phyloP scores from a whole-genome alignment of 169 alveolate genomes.

The Toxoplasma gondii region DNA sequence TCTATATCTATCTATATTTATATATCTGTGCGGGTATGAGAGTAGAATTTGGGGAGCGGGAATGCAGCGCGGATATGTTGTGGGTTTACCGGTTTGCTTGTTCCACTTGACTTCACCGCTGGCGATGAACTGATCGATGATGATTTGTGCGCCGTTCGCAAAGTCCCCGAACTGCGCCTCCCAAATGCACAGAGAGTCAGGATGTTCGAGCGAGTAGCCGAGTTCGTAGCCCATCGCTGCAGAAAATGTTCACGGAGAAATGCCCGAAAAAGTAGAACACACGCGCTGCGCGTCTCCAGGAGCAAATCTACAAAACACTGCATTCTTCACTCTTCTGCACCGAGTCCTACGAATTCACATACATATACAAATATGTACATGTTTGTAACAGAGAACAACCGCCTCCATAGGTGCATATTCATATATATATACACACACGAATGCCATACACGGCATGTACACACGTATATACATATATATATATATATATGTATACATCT shows the following conservation, averaged over 20 bases:
- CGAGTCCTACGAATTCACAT: background rate
- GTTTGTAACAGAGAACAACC: no score
- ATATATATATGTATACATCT: background rate
- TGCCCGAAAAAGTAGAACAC: background rate
- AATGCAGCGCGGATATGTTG: background rate
- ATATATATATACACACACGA: background rate
- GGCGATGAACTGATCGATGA: slow-evolving; percentile 92
- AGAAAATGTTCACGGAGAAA: background rate
- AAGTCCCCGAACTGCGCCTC: slow-evolving; percentile 97
- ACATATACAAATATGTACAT: background rate
- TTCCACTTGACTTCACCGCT: slow-evolving; percentile 96
- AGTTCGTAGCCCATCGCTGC: slow-evolving; percentile 93
- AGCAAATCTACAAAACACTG: no score
- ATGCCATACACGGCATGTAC: background rate
- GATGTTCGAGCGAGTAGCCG: slow-evolving; percentile 93
- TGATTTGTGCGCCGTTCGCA: slow-evolving; percentile 95
- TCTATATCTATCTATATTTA: background rate
- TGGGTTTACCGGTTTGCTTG: slow-evolving; percentile 80
- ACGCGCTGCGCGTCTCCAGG: no score
- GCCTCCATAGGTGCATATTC: background rate
- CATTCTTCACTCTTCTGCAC: background rate
- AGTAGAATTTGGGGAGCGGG: background rate
- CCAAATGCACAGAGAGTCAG: slow-evolving; percentile 91
- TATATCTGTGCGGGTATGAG: background rate
- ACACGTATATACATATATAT: background rate